phyloP scores from a whole-genome alignment of 192 early-diverging fungal genomes.

The Cetraspora pellucida region DNA sequence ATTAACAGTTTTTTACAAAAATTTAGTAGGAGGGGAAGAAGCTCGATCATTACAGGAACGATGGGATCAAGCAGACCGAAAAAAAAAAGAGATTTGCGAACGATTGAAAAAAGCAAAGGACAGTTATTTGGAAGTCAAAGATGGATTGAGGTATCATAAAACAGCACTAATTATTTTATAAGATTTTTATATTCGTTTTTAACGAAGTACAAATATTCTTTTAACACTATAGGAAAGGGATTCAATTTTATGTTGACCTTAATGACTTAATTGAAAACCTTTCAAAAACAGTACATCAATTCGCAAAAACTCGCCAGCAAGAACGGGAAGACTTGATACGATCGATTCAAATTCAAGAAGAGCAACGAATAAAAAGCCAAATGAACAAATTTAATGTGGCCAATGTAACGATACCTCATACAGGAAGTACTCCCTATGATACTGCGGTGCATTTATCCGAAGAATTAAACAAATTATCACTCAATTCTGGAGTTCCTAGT shows the following conservation, averaged over 20 bases:
- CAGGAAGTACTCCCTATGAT: slow-evolving; percentile 10
- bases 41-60: slow-evolving; percentile 65
- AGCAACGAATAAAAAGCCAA: slow-evolving; percentile 62
- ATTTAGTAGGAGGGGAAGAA: slow-evolving; percentile 71
- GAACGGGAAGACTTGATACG: slow-evolving; percentile 64
- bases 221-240: slow-evolving; percentile 52
- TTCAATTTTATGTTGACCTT: slow-evolving; percentile 72
- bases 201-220: background rate
- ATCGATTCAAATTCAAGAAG: slow-evolving; percentile 59
- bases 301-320: slow-evolving; percentile 58
- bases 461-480: slow-evolving; percentile 7
- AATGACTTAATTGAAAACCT: slow-evolving; percentile 60
- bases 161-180: background rate
- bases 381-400: slow-evolving; percentile 49
- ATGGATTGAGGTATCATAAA: slow-evolving; percentile 44
- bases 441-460: background rate
- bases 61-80: slow-evolving; percentile 69
- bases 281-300: slow-evolving; percentile 55
- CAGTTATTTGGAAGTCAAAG: slow-evolving; percentile 65
- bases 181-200: background rate
- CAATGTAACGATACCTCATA: slow-evolving; percentile 18
- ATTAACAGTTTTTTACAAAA: slow-evolving; percentile 74
- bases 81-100: slow-evolving; percentile 65
- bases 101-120: slow-evolving; percentile 69
- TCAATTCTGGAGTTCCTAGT: background rate